A percentile compares a stretch with the other conserved stretches of the same genome.
phyloP scores from a whole-genome alignment of 345 rosid species.

The Hibiscus trionum region DNA sequence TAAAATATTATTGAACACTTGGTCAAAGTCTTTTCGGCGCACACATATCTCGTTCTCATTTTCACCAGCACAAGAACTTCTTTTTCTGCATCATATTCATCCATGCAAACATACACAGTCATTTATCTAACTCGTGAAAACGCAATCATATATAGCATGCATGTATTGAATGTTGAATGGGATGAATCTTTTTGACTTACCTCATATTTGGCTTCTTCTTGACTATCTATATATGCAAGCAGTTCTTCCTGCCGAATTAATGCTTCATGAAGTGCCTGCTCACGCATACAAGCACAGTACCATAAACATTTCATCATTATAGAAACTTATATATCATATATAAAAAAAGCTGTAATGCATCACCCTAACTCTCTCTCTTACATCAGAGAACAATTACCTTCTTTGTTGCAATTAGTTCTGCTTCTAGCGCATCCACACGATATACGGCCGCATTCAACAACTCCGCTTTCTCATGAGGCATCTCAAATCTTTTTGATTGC shows the following conservation, averaged over 20 bases:
- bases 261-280: conserved; percentile 86
- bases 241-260: conserved; percentile 91
- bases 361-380: too few species aligned
- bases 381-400: background rate
- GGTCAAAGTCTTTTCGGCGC: background rate
- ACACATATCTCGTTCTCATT: background rate
- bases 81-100: background rate
- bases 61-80: conserved; percentile 1
- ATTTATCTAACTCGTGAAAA: background rate
- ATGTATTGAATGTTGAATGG: background rate
- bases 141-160: background rate
- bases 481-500: background rate
- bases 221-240: conserved; percentile 77
- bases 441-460: background rate
- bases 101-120: background rate
- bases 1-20: background rate
- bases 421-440: background rate
- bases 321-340: background rate
- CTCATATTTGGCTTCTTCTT: conserved; percentile 47
- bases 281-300: background rate
- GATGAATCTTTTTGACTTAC: background rate
- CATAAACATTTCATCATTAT: background rate
- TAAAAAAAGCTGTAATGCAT: too few species aligned
- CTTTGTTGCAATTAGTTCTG: background rate
- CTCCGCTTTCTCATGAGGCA: background rate